These are phyloP conservation scores for Tulasnella sp. DNA, from an alignment of 768 basidiomycete genomes.

Conservation along the genomic window DNA sequence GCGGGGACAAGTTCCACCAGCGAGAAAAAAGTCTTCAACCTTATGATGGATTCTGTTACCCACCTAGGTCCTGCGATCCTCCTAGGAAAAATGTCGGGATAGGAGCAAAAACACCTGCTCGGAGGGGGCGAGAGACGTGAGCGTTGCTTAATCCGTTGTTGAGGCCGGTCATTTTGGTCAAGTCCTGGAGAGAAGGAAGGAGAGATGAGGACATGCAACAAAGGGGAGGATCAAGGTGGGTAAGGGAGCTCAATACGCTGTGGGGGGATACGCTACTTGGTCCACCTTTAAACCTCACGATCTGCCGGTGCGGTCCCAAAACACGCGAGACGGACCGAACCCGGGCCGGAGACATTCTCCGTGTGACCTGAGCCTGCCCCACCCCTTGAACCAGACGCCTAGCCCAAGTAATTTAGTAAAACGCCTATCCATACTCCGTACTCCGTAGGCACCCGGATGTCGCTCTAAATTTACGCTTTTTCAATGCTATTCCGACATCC, in stretches of 20 bases:
- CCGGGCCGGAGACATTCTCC: not conserved
- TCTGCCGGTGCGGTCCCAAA: not conserved
- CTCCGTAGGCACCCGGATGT: too few species aligned
- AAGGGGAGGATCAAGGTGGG: not conserved
- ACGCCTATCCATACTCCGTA: not conserved
- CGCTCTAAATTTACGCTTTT: too few species aligned
- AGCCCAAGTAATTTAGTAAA: not conserved
- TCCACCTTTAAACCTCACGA: not conserved
- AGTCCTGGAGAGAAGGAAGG: not conserved
- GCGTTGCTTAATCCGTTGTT: slow-evolving; percentile 1
- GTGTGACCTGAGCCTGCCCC: too few species aligned
- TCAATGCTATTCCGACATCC: too few species aligned
- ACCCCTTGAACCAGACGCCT: not conserved
- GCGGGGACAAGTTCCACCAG: too few species aligned
- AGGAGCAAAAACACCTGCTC: slow-evolving; percentile 72
- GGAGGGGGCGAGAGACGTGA: slow-evolving; percentile 40
- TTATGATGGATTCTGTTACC: slow-evolving; percentile 28
- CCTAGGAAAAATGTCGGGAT: slow-evolving; percentile 76
- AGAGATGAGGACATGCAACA: not conserved
- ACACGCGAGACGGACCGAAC: not conserved
- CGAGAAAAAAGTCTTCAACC: too few species aligned
- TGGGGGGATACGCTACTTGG: not conserved
- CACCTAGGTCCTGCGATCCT: slow-evolving; percentile 73
- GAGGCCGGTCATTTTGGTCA: slow-evolving; percentile 4
- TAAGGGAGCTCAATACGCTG: too few species aligned